These are phyloP conservation scores for Ascochyta koolunga DNA, from an alignment of 2,329 filamentous ascomycete genomes.

Conservation along the genomic window DNA sequence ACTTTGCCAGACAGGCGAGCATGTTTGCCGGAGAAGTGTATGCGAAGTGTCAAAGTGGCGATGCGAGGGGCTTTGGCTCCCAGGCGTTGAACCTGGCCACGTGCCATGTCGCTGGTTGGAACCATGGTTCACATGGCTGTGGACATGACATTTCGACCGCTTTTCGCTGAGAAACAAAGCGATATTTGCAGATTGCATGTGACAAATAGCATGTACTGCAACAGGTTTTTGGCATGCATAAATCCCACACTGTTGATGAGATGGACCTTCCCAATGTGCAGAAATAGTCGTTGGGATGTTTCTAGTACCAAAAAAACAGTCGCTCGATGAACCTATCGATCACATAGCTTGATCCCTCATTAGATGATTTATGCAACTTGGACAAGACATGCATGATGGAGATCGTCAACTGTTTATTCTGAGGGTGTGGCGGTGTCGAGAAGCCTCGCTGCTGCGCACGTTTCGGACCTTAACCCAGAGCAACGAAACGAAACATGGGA, in stretches of 20 bases:
- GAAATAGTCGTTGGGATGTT: neutral
- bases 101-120: neutral
- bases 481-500: constrained; percentile 10
- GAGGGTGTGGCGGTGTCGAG: constrained; percentile 10
- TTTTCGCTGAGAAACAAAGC: too few species aligned
- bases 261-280: neutral
- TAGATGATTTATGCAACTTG: neutral
- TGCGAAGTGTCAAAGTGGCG: neutral
- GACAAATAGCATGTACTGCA: neutral
- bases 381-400: constrained; percentile 1
- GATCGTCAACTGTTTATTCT: neutral
- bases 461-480: constrained; percentile 8
- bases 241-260: neutral
- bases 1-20: neutral
- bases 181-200: neutral
- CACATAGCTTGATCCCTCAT: neutral
- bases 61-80: neutral
- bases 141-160: neutral
- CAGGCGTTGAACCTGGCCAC: constrained; percentile 3
- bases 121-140: constrained; percentile 4
- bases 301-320: neutral
- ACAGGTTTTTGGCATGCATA: neutral
- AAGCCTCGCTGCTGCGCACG: neutral
- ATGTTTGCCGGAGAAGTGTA: neutral
- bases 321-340: neutral